Conservation (phyloP, 805 yeast genomes). For the Ogataea nonfermentans region DNA sequence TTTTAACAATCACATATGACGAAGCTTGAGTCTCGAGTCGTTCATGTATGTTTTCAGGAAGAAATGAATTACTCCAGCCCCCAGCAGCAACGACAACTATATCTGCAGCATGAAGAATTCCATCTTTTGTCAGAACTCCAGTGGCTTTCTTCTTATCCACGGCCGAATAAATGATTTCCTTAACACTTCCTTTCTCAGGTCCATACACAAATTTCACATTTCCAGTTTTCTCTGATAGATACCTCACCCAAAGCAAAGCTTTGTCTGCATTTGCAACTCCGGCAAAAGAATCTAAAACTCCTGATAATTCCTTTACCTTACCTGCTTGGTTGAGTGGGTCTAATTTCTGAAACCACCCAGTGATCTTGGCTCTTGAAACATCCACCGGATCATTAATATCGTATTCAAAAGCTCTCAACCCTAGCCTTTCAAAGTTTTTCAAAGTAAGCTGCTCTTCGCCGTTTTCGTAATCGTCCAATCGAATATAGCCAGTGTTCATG, state of each 20-base stretch:
- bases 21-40: slow-evolving; percentile 35
- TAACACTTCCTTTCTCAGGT: slow-evolving; percentile 29
- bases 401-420: slow-evolving; percentile 28
- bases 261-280: slow-evolving; percentile 34
- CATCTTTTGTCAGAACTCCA: slow-evolving; percentile 29
- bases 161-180: slow-evolving; percentile 16
- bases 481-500: slow-evolving; percentile 19
- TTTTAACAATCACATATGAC: slow-evolving; percentile 31
- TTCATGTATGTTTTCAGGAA: slow-evolving; percentile 31
- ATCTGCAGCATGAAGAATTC: slow-evolving; percentile 24
- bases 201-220: slow-evolving; percentile 34
- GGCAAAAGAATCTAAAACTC: slow-evolving; percentile 30
- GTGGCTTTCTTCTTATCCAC: slow-evolving; percentile 21
- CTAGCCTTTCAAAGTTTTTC: slow-evolving; percentile 23
- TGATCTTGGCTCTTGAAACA: slow-evolving; percentile 29
- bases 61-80: slow-evolving; percentile 29
- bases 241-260: slow-evolving; percentile 29
- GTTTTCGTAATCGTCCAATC: slow-evolving; percentile 24
- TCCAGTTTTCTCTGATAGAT: slow-evolving; percentile 27
- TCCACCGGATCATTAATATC: slow-evolving; percentile 31
- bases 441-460: slow-evolving; percentile 21
- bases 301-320: slow-evolving; percentile 15
- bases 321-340: slow-evolving; percentile 18
- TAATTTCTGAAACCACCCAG: slow-evolving; percentile 29
- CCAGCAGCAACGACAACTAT: slow-evolving; percentile 29